phyloP scores from a whole-genome alignment of 169 alveolate species.

The Plasmodium vivax region DNA sequence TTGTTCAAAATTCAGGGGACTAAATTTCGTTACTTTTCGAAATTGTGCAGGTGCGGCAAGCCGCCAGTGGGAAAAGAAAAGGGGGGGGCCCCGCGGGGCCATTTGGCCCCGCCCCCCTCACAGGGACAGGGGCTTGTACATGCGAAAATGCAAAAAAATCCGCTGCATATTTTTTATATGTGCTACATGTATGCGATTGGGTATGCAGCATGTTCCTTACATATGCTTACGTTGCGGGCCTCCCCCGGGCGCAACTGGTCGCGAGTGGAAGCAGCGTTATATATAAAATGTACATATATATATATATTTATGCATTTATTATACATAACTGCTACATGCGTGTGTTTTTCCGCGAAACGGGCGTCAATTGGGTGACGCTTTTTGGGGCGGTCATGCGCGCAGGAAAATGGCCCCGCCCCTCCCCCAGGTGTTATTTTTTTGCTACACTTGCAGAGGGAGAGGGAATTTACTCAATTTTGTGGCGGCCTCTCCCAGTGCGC shows the following conservation, averaged over 20 bases:
- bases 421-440: not conserved
- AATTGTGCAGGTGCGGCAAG: not conserved
- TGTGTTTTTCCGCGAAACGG: not conserved
- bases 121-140: not conserved
- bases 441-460: not conserved
- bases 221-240: not conserved
- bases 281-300: too few species aligned
- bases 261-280: not conserved
- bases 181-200: not conserved
- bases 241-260: not conserved
- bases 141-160: not conserved
- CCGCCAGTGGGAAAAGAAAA: not conserved
- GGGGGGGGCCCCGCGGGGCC: conserved; percentile 40
- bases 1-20: conserved; percentile 30
- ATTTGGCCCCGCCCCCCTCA: conserved; percentile 44
- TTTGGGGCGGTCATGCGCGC: not conserved
- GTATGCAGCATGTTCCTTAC: not conserved
- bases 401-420: not conserved
- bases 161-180: not conserved
- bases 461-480: not conserved
- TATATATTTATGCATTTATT: too few species aligned
- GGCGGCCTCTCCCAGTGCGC: not conserved
- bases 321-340: not conserved
- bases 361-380: not conserved
- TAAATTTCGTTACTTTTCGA: conserved; percentile 54